Percentiles rank a stretch among this genome's conserved stretches.
phyloP scores from a whole-genome alignment of 768 basidiomycete species.

The Mycena kentingensis region DNA sequence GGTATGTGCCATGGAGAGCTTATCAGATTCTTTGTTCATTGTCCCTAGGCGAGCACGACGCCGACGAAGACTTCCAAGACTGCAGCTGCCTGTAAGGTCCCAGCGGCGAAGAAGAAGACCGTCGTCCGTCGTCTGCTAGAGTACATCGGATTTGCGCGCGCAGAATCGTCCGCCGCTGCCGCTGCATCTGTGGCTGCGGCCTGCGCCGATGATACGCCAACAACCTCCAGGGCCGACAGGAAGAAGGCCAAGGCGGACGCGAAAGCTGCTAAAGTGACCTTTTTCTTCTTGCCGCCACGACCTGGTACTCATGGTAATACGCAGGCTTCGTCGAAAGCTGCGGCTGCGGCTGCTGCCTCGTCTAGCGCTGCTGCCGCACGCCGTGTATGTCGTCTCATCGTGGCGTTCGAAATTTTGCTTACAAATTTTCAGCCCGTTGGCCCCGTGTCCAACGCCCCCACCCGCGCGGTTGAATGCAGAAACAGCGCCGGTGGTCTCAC shows the following conservation, averaged over 20 bases:
- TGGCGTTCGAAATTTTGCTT: not conserved
- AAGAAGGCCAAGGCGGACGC: slow-evolving; percentile 3
- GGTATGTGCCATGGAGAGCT: too few species aligned
- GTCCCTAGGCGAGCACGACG: not conserved
- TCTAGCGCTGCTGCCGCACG: slow-evolving; percentile 8
- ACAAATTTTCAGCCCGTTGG: slow-evolving; percentile 1
- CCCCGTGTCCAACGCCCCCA: slow-evolving; percentile 10
- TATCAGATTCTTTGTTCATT: too few species aligned
- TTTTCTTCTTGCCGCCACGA: not conserved
- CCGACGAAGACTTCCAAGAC: not conserved
- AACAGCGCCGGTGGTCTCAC: not conserved
- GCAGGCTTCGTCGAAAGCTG: not conserved
- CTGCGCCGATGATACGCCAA: not conserved
- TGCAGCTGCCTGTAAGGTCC: too few species aligned
- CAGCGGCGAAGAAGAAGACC: not conserved
- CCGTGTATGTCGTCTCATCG: slow-evolving; percentile 4
- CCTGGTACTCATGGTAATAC: not conserved
- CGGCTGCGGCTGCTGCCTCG: slow-evolving; percentile 2
- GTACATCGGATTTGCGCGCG: not conserved
- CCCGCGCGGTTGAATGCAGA: slow-evolving; percentile 8
- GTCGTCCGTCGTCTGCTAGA: not conserved
- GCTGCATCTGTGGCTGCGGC: not conserved
- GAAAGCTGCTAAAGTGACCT: slow-evolving; percentile 7
- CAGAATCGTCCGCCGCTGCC: not conserved
- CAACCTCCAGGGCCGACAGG: not conserved